phyloP scores from a whole-genome alignment of 345 rosid species.

The Firmiana major region DNA sequence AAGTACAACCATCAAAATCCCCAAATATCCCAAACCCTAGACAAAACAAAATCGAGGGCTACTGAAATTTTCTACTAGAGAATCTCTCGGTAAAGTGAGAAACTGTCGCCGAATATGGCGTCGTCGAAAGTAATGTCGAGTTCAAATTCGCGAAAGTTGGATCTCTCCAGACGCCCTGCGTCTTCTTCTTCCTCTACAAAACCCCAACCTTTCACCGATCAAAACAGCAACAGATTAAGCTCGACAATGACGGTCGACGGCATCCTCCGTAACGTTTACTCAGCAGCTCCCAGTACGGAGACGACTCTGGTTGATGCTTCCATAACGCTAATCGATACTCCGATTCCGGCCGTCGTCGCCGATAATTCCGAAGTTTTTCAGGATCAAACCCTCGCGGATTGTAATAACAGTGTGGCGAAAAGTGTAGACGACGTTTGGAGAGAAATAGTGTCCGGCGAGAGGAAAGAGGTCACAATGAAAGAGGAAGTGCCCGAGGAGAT shows the following conservation, averaged over 20 bases:
- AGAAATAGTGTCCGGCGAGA: conserved; percentile 68
- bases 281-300: conserved; percentile 18
- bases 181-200: conserved; percentile 35
- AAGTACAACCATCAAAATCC: not conserved
- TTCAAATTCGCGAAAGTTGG: conserved; percentile 58
- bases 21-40: conserved; percentile 18
- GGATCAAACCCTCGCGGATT: conserved; percentile 14
- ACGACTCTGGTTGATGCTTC: conserved; percentile 32
- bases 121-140: conserved; percentile 64
- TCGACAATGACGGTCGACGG: conserved; percentile 50
- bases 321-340: conserved; percentile 38
- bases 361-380: conserved; percentile 15
- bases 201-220: conserved; percentile 26
- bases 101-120: conserved; percentile 42
- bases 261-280: conserved; percentile 29
- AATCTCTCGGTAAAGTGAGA: not conserved
- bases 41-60: not conserved
- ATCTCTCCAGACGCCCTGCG: conserved; percentile 48
- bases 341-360: conserved; percentile 12
- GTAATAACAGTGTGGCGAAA: conserved; percentile 20
- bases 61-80: conserved; percentile 25
- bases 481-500: conserved; percentile 65
- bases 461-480: conserved; percentile 55
- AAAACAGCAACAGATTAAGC: not conserved
- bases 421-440: conserved; percentile 76